phyloP scores from a whole-genome alignment of 192 early-diverging fungal genomes.

The Rhizophagus sp. region DNA sequence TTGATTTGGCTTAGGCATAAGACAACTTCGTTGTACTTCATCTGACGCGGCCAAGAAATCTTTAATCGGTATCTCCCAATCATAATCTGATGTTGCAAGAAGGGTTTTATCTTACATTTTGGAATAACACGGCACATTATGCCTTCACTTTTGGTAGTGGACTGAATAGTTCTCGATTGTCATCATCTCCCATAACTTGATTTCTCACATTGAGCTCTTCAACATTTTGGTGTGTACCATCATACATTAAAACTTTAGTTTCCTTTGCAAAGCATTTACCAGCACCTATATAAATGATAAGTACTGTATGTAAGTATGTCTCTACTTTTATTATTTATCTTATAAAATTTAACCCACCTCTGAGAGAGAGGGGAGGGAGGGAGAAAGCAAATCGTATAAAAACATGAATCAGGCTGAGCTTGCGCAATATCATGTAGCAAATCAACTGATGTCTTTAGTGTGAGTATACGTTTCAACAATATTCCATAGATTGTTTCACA shows the following conservation, averaged over 20 bases:
- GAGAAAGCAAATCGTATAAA: slow-evolving; percentile 82
- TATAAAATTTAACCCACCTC: slow-evolving; percentile 46
- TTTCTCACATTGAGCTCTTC: slow-evolving; percentile 45
- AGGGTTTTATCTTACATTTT: too few relatives aligned
- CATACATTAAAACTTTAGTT: background rate
- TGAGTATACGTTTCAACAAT: slow-evolving; percentile 70
- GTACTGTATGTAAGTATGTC: background rate
- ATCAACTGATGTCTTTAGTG: slow-evolving; percentile 86
- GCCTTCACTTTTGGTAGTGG: slow-evolving; percentile 42
- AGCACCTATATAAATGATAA: slow-evolving; percentile 4
- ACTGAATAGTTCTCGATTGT: slow-evolving; percentile 45
- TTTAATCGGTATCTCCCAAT: background rate
- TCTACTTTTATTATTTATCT: background rate
- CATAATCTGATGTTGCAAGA: background rate
- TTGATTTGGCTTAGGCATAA: background rate
- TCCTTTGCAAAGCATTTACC: background rate
- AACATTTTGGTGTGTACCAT: background rate
- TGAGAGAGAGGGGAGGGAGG: too few relatives aligned
- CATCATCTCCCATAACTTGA: slow-evolving; percentile 54
- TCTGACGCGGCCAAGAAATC: background rate
- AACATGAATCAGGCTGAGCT: slow-evolving; percentile 63
- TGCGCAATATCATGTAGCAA: slow-evolving; percentile 85
- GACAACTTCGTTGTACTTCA: background rate
- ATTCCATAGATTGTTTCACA: too few relatives aligned
- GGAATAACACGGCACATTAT: slow-evolving; percentile 49